phyloP scores from a whole-genome alignment of 352 stramenopile species.

The Blastocystis sp. region DNA sequence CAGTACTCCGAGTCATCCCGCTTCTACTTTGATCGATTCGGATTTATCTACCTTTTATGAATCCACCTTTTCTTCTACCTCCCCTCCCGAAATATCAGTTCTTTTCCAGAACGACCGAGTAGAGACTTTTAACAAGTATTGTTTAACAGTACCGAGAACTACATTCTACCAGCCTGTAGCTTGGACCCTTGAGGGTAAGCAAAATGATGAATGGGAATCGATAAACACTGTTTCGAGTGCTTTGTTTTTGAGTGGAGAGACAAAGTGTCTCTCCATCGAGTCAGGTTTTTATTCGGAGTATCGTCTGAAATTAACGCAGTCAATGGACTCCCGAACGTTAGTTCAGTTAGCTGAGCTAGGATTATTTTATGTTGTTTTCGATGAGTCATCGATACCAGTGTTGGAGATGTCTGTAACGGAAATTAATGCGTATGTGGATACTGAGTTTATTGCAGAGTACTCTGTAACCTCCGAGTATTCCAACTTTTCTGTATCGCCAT shows the following conservation, averaged over 20 bases:
- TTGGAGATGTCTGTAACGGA: background rate
- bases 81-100: background rate
- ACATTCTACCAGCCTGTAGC: background rate
- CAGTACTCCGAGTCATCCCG: background rate
- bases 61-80: background rate
- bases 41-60: background rate
- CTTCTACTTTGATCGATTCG: background rate
- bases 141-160: background rate
- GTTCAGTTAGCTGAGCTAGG: background rate
- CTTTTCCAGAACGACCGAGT: background rate
- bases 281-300: background rate
- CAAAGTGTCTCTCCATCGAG: background rate
- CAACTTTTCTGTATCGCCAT: conserved; percentile 4
- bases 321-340: background rate
- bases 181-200: background rate
- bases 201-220: background rate
- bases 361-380: background rate
- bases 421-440: background rate
- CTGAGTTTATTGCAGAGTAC: background rate
- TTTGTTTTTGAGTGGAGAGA: background rate
- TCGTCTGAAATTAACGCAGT: background rate
- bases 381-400: background rate
- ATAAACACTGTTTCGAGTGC: background rate
- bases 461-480: background rate
- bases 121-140: conserved; percentile 7